Evolutionary conservation across 2,329 filamentous ascomycete genomes (phyloP).

Genomic region (Tolypocladium tropicale): DNA sequence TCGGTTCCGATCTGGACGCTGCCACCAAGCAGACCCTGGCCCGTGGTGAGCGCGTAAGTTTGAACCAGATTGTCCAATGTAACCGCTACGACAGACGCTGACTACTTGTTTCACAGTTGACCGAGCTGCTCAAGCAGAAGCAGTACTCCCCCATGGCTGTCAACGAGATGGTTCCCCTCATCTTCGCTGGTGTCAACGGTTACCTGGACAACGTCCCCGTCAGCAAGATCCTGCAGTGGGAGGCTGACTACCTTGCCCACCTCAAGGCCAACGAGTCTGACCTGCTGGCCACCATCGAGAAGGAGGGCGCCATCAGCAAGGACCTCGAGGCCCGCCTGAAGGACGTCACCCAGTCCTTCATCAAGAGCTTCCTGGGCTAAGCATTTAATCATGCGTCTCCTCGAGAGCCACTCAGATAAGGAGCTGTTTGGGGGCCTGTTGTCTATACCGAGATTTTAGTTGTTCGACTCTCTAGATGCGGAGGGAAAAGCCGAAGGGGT

Average conservation of each 20-base stretch:
- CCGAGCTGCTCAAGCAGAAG: conserved; percentile 99
- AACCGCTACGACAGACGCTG: not conserved
- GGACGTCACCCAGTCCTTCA: conserved; percentile 70
- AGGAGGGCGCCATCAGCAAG: conserved; percentile 94
- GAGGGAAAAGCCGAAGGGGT: conserved; percentile 31
- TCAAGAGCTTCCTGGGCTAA: conserved; percentile 78
- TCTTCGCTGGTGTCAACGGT: conserved; percentile 99
- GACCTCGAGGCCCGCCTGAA: conserved; percentile 76
- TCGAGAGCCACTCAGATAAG: conserved; percentile 19
- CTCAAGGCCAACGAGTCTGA: conserved; percentile 84
- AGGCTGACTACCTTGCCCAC: conserved; percentile 87
- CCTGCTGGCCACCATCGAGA: conserved; percentile 77
- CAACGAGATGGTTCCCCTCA: conserved; percentile 99
- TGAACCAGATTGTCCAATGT: not conserved
- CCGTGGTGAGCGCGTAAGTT: conserved; percentile 92
- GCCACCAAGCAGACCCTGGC: conserved; percentile 96
- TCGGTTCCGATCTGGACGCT: conserved; percentile 98
- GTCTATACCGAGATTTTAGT: conserved; percentile 36
- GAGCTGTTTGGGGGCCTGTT: conserved; percentile 26
- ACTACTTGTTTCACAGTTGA: conserved; percentile 41
- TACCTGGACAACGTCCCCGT: conserved; percentile 83
- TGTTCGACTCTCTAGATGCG: conserved; percentile 37
- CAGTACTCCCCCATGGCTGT: conserved; percentile 98
- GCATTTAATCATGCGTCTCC: conserved; percentile 17
- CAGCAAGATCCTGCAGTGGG: conserved; percentile 84